phyloP scores from a whole-genome alignment of 2,329 filamentous ascomycete genomes.

The Nannizzia gypsea region DNA sequence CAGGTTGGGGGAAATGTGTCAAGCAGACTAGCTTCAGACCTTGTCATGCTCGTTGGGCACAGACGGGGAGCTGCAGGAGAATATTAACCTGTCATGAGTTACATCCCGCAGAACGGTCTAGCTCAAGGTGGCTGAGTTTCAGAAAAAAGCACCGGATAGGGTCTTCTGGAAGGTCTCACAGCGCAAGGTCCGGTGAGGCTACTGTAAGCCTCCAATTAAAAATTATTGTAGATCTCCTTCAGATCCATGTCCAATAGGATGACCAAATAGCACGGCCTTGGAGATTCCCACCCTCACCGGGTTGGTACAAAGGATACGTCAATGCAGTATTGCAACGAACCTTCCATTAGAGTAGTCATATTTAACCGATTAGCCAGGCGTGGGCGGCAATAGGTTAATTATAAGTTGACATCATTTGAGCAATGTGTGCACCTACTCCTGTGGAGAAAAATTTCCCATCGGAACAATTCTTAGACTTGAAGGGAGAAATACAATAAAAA shows the following conservation, averaged over 20 bases:
- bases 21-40: constrained; percentile 13
- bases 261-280: background rate
- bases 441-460: background rate
- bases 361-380: background rate
- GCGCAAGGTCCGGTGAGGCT: constrained; percentile 3
- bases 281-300: background rate
- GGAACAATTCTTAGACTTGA: background rate
- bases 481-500: background rate
- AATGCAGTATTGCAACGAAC: background rate
- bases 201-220: background rate
- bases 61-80: constrained; percentile 15
- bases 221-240: background rate
- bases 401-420: background rate
- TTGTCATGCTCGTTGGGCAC: constrained; percentile 12
- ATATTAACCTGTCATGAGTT: constrained; percentile 11
- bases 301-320: background rate
- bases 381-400: background rate
- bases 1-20: constrained; percentile 15
- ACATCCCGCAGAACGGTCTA: constrained; percentile 11
- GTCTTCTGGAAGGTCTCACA: constrained; percentile 12
- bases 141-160: constrained; percentile 3
- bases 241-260: constrained; percentile 2
- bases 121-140: constrained; percentile 9
- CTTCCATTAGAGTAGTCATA: background rate
- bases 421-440: background rate